A percentile compares a stretch with the other conserved stretches of the same genome.
These are phyloP conservation scores for Botryosphaeria dothidea DNA, from an alignment of 2,329 filamentous ascomycete genomes.

Conservation along the genomic window DNA sequence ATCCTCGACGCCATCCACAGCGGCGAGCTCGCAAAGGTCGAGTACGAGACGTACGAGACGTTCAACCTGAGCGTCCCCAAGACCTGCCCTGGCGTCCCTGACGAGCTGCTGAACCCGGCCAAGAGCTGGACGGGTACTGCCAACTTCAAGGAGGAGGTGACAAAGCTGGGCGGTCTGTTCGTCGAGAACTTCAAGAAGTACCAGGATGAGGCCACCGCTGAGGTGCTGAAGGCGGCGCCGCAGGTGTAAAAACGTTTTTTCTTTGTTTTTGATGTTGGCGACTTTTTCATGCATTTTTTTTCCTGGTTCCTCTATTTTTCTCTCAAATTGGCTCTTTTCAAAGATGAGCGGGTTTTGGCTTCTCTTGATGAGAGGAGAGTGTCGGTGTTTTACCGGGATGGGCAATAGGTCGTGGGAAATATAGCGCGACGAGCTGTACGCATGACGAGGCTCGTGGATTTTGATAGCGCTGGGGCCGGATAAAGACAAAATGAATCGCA, in stretches of 20 bases:
- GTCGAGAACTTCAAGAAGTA: conserved; percentile 98
- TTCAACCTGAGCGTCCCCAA: conserved; percentile 98
- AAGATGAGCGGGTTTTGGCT: too few relatives aligned
- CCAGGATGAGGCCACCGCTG: conserved; percentile 66
- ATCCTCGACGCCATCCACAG: conserved; percentile 98
- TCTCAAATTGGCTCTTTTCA: background rate
- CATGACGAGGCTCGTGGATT: too few relatives aligned
- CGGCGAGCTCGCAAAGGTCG: conserved; percentile 86
- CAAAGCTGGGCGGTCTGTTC: conserved; percentile 87
- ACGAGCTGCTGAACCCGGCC: conserved; percentile 91
- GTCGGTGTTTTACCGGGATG: too few relatives aligned
- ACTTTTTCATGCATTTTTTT: background rate
- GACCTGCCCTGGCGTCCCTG: conserved; percentile 82
- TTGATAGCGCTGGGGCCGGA: too few relatives aligned
- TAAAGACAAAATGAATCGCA: too few relatives aligned
- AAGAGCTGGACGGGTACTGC: conserved; percentile 85
- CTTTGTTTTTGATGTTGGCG: background rate
- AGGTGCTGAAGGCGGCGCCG: conserved; percentile 50
- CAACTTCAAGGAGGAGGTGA: conserved; percentile 84
- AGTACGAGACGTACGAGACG: conserved; percentile 92
- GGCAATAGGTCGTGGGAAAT: too few relatives aligned
- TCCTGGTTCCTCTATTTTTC: background rate
- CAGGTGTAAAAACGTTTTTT: conserved; percentile 19
- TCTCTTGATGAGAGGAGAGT: too few relatives aligned
- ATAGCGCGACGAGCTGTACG: too few relatives aligned